Evolutionary conservation across 2,329 filamentous ascomycete species (phyloP).

Genomic region (Paracorniculantispora psalliotae): DNA sequence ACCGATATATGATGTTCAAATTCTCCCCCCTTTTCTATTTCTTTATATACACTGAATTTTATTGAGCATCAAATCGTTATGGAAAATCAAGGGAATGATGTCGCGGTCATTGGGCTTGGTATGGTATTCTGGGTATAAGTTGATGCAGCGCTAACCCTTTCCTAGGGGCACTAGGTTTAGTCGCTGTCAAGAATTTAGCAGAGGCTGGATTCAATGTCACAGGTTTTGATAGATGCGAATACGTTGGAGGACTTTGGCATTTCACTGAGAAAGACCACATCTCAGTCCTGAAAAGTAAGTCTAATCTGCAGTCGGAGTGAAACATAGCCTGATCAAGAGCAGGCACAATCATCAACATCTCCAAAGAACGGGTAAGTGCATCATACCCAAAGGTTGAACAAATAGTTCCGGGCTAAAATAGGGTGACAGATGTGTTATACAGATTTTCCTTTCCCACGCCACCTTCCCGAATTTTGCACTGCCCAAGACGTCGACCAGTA

Average conservation of each 20-base stretch:
- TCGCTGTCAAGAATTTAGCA: slow-evolving; percentile 34
- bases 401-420: too few relatives aligned
- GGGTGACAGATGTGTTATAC: slow-evolving; percentile 26
- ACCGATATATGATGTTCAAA: not conserved
- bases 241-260: slow-evolving; percentile 40
- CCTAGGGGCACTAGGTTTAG: not conserved
- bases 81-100: not conserved
- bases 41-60: not conserved
- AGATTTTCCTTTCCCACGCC: slow-evolving; percentile 29
- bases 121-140: not conserved
- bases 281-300: slow-evolving; percentile 30
- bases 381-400: not conserved
- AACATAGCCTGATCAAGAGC: not conserved
- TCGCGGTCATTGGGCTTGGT: not conserved
- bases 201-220: slow-evolving; percentile 40
- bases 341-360: slow-evolving; percentile 28
- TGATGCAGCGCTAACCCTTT: not conserved
- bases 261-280: slow-evolving; percentile 33
- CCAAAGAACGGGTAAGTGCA: slow-evolving; percentile 24
- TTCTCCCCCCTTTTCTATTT: too few relatives aligned
- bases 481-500: slow-evolving; percentile 26
- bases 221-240: slow-evolving; percentile 37
- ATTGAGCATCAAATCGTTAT: not conserved
- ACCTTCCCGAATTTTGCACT: slow-evolving; percentile 21
- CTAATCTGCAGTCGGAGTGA: not conserved